Evolutionary conservation across 306 rosid species (phyloP).

Genomic region (Lithocarpus polystachyus): DNA sequence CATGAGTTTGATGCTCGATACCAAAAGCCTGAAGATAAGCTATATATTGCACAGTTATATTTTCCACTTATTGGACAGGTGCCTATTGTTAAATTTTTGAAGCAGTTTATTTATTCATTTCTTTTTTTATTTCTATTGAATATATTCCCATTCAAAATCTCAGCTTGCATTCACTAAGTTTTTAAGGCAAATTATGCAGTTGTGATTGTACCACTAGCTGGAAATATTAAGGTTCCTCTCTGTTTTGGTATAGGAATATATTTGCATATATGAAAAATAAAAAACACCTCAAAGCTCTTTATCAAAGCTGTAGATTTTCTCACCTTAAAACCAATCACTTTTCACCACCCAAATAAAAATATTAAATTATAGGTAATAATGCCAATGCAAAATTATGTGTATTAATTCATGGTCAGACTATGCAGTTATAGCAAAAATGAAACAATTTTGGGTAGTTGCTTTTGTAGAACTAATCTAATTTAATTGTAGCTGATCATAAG

Average conservation of each 20-base stretch:
- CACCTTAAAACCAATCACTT: not conserved
- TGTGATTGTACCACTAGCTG: not conserved
- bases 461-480: no score
- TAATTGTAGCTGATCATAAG: no score
- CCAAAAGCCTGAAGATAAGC: conserved; percentile 96
- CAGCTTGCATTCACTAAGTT: not conserved
- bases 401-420: no score
- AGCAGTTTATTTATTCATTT: not conserved
- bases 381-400: no score
- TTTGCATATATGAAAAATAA: not conserved
- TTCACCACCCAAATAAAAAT: not conserved
- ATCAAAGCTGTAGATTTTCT: not conserved
- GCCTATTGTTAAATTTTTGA: conserved; percentile 3
- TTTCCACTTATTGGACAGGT: conserved; percentile 98
- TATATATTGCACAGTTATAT: conserved; percentile 95
- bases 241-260: not conserved
- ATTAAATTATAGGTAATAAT: no score
- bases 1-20: conserved; percentile 98
- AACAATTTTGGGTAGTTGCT: no score
- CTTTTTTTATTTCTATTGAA: not conserved
- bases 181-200: not conserved
- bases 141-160: not conserved
- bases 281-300: not conserved
- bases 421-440: no score
- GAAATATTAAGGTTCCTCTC: not conserved